Evolutionary conservation across 2,329 filamentous ascomycete genomes (phyloP).

Genomic region (Didymella arachidicola): DNA sequence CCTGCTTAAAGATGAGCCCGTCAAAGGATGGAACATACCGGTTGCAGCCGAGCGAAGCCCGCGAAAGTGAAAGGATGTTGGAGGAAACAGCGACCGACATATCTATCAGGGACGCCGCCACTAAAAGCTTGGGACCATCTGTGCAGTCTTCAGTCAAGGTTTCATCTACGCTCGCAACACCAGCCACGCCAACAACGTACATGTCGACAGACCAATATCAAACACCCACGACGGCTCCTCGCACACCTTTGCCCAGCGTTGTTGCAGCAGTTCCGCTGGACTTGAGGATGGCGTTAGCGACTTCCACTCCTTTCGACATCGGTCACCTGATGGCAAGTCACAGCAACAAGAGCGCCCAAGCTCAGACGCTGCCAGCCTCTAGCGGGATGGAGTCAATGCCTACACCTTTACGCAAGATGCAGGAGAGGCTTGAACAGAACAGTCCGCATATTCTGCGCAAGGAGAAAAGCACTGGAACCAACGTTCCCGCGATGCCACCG

Average conservation of each 20-base stretch:
- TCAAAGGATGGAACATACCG: neutral
- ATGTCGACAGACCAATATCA: neutral
- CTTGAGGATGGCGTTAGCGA: neutral
- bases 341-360: slow-evolving; percentile 2
- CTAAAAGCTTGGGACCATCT: neutral
- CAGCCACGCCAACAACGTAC: neutral
- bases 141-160: neutral
- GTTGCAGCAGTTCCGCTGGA: neutral
- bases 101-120: too few species aligned
- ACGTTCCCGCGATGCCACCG: too few species aligned
- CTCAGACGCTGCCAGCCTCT: neutral
- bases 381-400: slow-evolving; percentile 19
- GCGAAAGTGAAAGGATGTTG: neutral
- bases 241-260: neutral
- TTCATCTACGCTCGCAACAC: neutral
- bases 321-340: slow-evolving; percentile 29
- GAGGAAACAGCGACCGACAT: neutral
- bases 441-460: slow-evolving; percentile 9
- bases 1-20: neutral
- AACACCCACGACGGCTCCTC: neutral
- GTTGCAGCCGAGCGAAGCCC: neutral
- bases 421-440: slow-evolving; percentile 22
- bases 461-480: neutral
- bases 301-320: slow-evolving; percentile 20
- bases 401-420: slow-evolving; percentile 29